Percentiles rank a stretch among this genome's conserved stretches.
These are phyloP conservation scores for Alternaria rosae DNA, from an alignment of 2,329 filamentous ascomycete species.

Conservation along the genomic window DNA sequence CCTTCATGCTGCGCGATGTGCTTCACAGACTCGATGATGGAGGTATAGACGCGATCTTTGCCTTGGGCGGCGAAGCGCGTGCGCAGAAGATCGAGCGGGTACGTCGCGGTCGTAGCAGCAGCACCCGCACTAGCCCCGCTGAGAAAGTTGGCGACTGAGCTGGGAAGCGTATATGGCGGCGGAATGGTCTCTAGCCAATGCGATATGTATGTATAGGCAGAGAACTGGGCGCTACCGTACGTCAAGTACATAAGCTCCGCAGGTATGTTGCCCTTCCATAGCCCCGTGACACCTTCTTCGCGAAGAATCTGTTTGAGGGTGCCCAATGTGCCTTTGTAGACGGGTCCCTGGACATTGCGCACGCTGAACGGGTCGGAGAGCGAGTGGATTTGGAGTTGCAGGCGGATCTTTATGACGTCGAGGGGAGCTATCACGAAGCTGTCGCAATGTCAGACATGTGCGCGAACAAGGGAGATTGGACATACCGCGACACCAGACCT, in stretches of 20 bases:
- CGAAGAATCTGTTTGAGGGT: slow-evolving; percentile 79
- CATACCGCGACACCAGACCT: slow-evolving; percentile 85
- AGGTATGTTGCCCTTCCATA: slow-evolving; percentile 98
- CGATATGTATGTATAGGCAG: slow-evolving; percentile 79
- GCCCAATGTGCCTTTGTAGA: slow-evolving; percentile 77
- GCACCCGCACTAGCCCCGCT: slow-evolving; percentile 85
- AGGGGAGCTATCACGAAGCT: slow-evolving; percentile 94
- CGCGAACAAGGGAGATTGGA: not conserved
- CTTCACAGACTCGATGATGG: slow-evolving; percentile 70
- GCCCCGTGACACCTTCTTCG: slow-evolving; percentile 80
- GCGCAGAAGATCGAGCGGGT: slow-evolving; percentile 90
- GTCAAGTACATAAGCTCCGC: slow-evolving; percentile 93
- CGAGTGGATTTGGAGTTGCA: slow-evolving; percentile 90
- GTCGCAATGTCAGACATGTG: slow-evolving; percentile 15
- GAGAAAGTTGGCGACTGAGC: slow-evolving; percentile 78
- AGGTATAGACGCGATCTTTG: slow-evolving; percentile 76
- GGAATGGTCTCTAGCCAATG: slow-evolving; percentile 67
- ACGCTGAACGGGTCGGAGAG: slow-evolving; percentile 74
- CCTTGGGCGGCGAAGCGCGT: slow-evolving; percentile 98
- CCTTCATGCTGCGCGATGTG: slow-evolving; percentile 83
- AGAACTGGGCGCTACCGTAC: slow-evolving; percentile 91
- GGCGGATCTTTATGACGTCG: slow-evolving; percentile 96
- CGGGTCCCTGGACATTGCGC: slow-evolving; percentile 54
- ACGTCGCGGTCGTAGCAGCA: slow-evolving; percentile 81
- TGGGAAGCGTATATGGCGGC: slow-evolving; percentile 61